A percentile compares a stretch with the other conserved stretches of the same genome.
Evolutionary conservation across 257 asterid species (phyloP).

Genomic region (Solanum rostratum): DNA sequence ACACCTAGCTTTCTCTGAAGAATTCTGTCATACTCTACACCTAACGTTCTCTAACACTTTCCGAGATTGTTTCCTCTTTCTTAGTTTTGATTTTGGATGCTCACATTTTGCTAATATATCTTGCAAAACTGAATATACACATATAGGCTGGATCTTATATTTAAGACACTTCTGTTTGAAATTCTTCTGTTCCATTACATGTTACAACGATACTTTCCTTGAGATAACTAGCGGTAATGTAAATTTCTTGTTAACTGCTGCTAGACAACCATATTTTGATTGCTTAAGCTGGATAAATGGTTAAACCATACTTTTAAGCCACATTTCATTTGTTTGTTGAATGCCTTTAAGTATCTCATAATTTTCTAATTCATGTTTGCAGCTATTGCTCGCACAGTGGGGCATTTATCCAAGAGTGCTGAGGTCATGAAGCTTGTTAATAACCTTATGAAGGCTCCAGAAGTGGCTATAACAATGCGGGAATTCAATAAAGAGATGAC

Average conservation of each 20-base stretch:
- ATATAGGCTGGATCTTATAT: background rate
- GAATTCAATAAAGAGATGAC: conserved; percentile 95
- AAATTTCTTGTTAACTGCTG: background rate
- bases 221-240: background rate
- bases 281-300: background rate
- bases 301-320: background rate
- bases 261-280: background rate
- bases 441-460: conserved; percentile 95
- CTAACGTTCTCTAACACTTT: background rate
- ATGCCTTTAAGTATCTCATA: background rate
- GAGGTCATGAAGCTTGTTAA: conserved; percentile 97
- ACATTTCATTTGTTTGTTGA: background rate
- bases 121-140: background rate
- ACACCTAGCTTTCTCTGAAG: background rate
- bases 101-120: background rate
- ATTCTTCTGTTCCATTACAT: background rate
- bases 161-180: background rate
- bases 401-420: conserved; percentile 92
- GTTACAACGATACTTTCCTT: background rate
- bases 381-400: conserved; percentile 93
- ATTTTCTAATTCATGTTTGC: conserved; percentile 4
- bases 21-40: background rate
- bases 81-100: background rate
- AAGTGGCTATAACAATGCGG: conserved; percentile 81
- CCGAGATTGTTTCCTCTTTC: background rate